phyloP scores from a whole-genome alignment of 108 stramenopile species.

The Pseudonitzschia delicatissima region DNA sequence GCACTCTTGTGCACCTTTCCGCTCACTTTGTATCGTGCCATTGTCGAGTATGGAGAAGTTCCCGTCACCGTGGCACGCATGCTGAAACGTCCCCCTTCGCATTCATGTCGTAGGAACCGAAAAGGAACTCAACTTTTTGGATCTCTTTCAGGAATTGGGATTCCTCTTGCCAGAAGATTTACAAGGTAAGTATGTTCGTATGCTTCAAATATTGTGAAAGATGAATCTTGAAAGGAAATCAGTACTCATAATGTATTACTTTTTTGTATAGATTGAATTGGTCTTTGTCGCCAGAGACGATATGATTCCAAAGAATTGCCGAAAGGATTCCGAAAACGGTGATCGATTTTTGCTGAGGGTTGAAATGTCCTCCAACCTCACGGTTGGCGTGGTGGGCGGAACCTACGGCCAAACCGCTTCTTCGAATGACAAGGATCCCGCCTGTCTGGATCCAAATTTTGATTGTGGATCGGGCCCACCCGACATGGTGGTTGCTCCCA shows the following conservation, averaged over 20 bases:
- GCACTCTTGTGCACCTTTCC: constrained; percentile 78
- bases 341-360: constrained; percentile 30
- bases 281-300: constrained; percentile 76
- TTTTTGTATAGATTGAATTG: constrained; percentile 55
- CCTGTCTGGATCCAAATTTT: constrained; percentile 75
- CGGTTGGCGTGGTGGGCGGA: constrained; percentile 52
- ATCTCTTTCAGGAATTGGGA: constrained; percentile 71
- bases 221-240: too few relatives aligned
- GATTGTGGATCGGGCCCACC: constrained; percentile 79
- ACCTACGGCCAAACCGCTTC: constrained; percentile 63
- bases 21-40: constrained; percentile 74
- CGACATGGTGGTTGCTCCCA: constrained; percentile 81
- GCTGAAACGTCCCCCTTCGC: constrained; percentile 64
- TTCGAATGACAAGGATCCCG: background rate
- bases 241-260: too few relatives aligned
- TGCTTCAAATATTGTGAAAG: too few relatives aligned
- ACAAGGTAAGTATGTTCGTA: too few relatives aligned
- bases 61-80: constrained; percentile 78
- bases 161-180: constrained; percentile 66
- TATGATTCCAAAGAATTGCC: constrained; percentile 63
- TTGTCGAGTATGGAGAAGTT: constrained; percentile 60
- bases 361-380: constrained; percentile 42
- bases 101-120: constrained; percentile 85
- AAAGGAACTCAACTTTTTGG: constrained; percentile 88
- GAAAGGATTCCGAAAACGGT: background rate